Evolutionary conservation across 192 early-diverging fungal species (phyloP), one percentile per base, ranked within the genome.

Genomic region (Helicostylum pulchrum): DNA sequence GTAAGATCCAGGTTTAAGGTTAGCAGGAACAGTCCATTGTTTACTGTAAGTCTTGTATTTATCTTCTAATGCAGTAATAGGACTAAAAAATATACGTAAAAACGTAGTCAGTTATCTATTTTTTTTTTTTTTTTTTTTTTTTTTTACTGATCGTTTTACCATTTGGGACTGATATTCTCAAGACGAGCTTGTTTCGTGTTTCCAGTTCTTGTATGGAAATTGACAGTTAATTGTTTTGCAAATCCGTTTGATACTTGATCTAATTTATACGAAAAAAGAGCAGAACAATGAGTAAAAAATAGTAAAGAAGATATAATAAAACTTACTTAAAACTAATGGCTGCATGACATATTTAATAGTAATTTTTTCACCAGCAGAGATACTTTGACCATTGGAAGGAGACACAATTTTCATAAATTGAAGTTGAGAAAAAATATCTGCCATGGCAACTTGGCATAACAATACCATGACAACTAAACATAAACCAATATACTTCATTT

Each of bases 1-100:
- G 48, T 73, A 73, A 26, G 71, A 73, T 9, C 71, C 71, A 52
- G 71, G 71, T 11, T 67, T 68, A 8, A 55, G 44, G 42, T 52
- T 48, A 4, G 23, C 43, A 17, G 71, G 71, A 52, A 73, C 47
- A 45, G 32, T 46, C 62, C 66, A 73, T 11, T 26, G 20, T 8
- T 50, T 62, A 20, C n/a, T 62, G 23, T 73, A 53, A 7, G 66
- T 65, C 1, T 67, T 60, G 47, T 64, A 73, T 39, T 68, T 63
- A 31, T 19, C 19, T 7, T 62, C 49, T 19, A 54, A 39, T 43
- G 66, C 62, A 14, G 61, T 44, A 26, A 68, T 65, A 53, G 71
- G 71, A 21, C 71, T 48, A 14, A 23, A 58, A 15, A 7, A 12
- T 31, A 23, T 6, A 65, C 3, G 45, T 4, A 19, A n/a, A 31